Conservation (phyloP, 177 flowering plant genomes). For the Telopea speciosissima region DNA sequence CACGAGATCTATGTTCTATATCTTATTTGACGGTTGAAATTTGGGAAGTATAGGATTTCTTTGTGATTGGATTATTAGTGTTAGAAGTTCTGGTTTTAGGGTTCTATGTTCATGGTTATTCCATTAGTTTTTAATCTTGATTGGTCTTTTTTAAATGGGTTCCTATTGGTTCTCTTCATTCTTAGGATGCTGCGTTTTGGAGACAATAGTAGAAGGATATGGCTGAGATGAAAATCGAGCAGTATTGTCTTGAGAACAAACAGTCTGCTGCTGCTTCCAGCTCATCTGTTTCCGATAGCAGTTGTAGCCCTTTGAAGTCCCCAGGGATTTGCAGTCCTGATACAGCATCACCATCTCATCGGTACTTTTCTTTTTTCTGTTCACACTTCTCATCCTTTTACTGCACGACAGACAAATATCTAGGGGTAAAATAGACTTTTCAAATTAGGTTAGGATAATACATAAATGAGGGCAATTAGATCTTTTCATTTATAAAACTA, state of each 20-base stretch:
- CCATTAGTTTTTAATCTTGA: conserved; percentile 6
- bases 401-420: too few relatives aligned
- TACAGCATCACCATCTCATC: conserved; percentile 51
- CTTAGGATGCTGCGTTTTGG: conserved; percentile 31
- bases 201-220: conserved; percentile 35
- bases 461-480: too few relatives aligned
- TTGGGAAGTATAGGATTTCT: conserved; percentile 13
- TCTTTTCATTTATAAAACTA: too few relatives aligned
- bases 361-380: conserved; percentile 33
- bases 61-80: conserved; percentile 9
- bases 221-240: conserved; percentile 46
- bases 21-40: conserved; percentile 12
- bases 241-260: conserved; percentile 66
- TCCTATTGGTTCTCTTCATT: conserved; percentile 8
- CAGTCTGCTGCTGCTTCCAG: conserved; percentile 64
- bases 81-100: conserved; percentile 3
- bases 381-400: background rate
- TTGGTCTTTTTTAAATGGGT: background rate
- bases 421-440: too few relatives aligned
- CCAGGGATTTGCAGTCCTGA: conserved; percentile 54
- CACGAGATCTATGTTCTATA: conserved; percentile 32
- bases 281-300: conserved; percentile 72
- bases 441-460: too few relatives aligned
- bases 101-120: conserved; percentile 1
- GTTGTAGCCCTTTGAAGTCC: conserved; percentile 50